Percentiles rank a stretch among this genome's conserved stretches.
Conservation (phyloP, 495 filamentous ascomycete genomes). For the Penicillium desertorum region DNA sequence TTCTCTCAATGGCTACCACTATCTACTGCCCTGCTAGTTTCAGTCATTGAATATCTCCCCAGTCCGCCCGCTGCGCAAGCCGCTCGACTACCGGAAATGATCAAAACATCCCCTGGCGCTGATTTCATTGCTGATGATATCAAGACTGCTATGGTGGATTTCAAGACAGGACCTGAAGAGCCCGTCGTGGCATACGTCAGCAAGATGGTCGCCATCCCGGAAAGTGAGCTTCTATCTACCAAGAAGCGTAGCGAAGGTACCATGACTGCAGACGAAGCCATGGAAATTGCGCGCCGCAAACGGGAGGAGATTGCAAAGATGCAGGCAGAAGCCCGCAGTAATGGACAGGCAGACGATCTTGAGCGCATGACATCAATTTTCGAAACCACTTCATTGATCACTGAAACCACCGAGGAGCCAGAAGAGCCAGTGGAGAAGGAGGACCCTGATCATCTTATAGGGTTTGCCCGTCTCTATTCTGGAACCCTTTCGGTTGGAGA, state of each 20-base stretch:
- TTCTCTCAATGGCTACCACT: slow-evolving; percentile 90
- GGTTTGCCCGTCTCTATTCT: slow-evolving; percentile 91
- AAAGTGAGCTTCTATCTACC: slow-evolving; percentile 84
- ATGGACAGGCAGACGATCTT: slow-evolving; percentile 41
- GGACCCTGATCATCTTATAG: slow-evolving; percentile 85
- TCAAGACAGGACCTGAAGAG: slow-evolving; percentile 63
- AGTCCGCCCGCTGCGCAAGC: slow-evolving; percentile 82
- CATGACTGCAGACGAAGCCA: slow-evolving; percentile 84
- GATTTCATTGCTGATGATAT: slow-evolving; percentile 64
- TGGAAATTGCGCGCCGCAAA: slow-evolving; percentile 84
- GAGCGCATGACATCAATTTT: slow-evolving; percentile 54
- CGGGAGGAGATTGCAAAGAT: slow-evolving; percentile 79
- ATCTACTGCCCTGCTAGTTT: slow-evolving; percentile 88
- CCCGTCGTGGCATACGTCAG: slow-evolving; percentile 95
- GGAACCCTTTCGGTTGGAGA: slow-evolving; percentile 89
- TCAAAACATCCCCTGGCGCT: slow-evolving; percentile 78
- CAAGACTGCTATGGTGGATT: slow-evolving; percentile 76
- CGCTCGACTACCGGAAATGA: slow-evolving; percentile 72
- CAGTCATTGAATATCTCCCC: slow-evolving; percentile 88
- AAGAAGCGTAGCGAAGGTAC: slow-evolving; percentile 59
- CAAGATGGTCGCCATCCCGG: slow-evolving; percentile 95
- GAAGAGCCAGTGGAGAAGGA: slow-evolving; percentile 50
- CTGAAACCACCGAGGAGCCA: slow-evolving; percentile 28
- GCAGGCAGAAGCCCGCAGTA: slow-evolving; percentile 55
- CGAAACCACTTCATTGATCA: slow-evolving; percentile 52